Conservation (phyloP, 306 rosid genomes). For the Quercus bicolor region DNA sequence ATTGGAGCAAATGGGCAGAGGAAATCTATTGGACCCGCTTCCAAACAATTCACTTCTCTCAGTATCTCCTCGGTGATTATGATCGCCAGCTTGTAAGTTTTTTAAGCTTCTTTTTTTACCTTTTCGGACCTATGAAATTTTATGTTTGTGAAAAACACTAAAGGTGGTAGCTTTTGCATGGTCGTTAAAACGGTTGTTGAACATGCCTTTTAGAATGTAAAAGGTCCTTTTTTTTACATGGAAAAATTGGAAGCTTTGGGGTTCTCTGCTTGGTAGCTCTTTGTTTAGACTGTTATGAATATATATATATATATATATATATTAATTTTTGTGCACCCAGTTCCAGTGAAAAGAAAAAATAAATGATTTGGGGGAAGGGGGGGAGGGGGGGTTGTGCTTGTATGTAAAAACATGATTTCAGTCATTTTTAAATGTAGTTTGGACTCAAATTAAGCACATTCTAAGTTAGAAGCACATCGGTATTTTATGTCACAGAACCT, state of each 20-base stretch:
- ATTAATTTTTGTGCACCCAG: too few relatives aligned
- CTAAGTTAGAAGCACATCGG: not conserved
- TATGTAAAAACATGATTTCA: not conserved
- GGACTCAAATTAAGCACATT: not conserved
- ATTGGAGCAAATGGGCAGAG: slow-evolving; percentile 47
- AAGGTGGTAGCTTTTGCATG: not conserved
- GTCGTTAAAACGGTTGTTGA: not conserved
- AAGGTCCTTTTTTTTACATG: not conserved
- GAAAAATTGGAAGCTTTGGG: not conserved
- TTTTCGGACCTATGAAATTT: not conserved
- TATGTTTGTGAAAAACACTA: not conserved
- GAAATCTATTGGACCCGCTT: slow-evolving; percentile 65
- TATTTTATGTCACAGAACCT: not conserved
- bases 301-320: too few relatives aligned
- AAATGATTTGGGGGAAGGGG: too few relatives aligned
- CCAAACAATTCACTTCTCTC: slow-evolving; percentile 44
- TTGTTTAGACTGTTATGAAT: too few relatives aligned
- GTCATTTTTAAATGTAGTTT: not conserved
- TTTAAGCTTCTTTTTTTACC: not conserved
- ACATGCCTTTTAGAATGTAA: not conserved
- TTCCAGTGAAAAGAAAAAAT: too few relatives aligned
- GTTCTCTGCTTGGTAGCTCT: not conserved
- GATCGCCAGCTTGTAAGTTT: slow-evolving; percentile 49
- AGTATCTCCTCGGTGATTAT: slow-evolving; percentile 35
- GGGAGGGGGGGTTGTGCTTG: too few relatives aligned